Percentiles rank a stretch among this genome's conserved stretches.
These are phyloP conservation scores for Angophora floribunda DNA, from an alignment of 345 rosid species.

Conservation along the genomic window DNA sequence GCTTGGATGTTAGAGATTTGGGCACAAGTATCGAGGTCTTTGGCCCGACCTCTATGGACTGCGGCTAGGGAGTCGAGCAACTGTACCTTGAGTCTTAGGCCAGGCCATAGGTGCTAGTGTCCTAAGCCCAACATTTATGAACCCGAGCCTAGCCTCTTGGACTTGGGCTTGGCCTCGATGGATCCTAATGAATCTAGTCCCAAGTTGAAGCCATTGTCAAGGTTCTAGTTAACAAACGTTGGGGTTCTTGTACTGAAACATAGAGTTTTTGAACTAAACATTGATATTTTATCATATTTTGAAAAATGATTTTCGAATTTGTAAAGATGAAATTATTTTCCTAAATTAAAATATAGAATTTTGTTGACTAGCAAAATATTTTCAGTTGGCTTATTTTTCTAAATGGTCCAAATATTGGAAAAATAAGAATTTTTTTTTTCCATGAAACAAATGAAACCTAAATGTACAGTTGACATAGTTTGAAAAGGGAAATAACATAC, in stretches of 20 bases:
- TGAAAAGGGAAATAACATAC: neutral
- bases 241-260: neutral
- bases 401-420: rapidly evolving
- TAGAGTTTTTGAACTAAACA: neutral
- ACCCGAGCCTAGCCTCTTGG: rapidly evolving
- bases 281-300: too few species aligned
- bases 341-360: too few species aligned
- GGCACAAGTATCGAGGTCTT: neutral
- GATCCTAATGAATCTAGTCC: too few species aligned
- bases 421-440: neutral
- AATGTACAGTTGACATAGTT: neutral
- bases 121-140: neutral
- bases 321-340: too few species aligned
- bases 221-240: neutral
- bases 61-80: rapidly evolving
- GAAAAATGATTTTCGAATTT: too few species aligned
- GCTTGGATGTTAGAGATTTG: neutral
- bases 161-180: neutral
- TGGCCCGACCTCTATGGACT: rapidly evolving
- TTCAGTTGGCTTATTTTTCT: too few species aligned
- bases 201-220: too few species aligned
- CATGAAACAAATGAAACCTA: too few species aligned
- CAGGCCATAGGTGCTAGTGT: neutral
- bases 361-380: neutral
- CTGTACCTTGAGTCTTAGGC: neutral